Conservation (phyloP, 1,284 basidiomycete genomes). For the Leccinum fallax region DNA sequence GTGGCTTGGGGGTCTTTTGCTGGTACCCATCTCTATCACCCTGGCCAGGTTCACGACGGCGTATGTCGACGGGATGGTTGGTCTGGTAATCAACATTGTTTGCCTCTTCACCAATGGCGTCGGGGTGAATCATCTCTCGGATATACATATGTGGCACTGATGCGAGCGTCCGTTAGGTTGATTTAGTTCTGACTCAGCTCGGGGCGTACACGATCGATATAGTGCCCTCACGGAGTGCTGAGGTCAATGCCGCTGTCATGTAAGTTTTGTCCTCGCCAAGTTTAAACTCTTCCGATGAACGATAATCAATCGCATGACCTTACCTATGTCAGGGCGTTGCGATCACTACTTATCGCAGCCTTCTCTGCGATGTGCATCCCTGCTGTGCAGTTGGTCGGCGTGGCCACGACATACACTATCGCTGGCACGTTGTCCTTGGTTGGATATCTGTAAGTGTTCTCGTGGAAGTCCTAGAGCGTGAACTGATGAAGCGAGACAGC, state of each 20-base stretch:
- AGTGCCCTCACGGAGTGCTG: conserved; percentile 53
- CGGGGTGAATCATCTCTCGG: conserved; percentile 40
- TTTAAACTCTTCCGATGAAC: not conserved
- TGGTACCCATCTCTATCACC: conserved; percentile 40
- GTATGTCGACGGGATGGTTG: conserved; percentile 43
- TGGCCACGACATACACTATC: conserved; percentile 46
- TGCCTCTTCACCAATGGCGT: conserved; percentile 53
- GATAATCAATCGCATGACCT: not conserved
- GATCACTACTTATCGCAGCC: conserved; percentile 40
- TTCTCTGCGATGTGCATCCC: conserved; percentile 35
- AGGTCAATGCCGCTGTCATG: conserved; percentile 50
- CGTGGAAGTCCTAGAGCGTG: not conserved
- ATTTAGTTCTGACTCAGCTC: conserved; percentile 49
- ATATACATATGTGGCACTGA: not conserved
- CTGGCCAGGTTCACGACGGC: conserved; percentile 23
- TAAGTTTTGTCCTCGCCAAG: conserved; percentile 20
- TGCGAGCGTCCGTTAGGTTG: conserved; percentile 36
- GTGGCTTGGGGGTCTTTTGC: conserved; percentile 45
- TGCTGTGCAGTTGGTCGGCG: conserved; percentile 40
- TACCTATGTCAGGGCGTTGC: conserved; percentile 40
- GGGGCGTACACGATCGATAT: conserved; percentile 62
- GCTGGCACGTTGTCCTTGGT: conserved; percentile 45
- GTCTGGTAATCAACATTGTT: conserved; percentile 43
- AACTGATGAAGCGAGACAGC: conserved; percentile 1
- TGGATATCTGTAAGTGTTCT: conserved; percentile 45